Evolutionary conservation across 257 asterid genomes (phyloP).

Genomic region (Ajuga chamaepitys): DNA sequence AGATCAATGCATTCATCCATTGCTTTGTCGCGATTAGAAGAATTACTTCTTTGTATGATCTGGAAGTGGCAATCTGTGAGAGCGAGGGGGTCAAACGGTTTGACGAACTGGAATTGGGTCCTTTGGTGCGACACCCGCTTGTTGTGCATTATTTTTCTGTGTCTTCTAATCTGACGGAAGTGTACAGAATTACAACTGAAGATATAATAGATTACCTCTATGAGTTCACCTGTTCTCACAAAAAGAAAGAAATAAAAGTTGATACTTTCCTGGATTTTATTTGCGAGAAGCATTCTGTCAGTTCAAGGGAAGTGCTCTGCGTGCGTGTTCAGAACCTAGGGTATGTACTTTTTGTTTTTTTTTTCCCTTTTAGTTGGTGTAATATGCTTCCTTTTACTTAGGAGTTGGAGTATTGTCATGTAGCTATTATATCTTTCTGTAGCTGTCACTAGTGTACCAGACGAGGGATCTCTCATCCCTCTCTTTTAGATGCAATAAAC

Average conservation of each 20-base stretch:
- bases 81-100: conserved; percentile 65
- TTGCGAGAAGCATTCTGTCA: conserved; percentile 46
- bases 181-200: conserved; percentile 56
- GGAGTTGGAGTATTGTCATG: too few relatives aligned
- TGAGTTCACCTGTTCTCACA: conserved; percentile 47
- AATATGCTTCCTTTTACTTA: neutral
- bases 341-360: conserved; percentile 36
- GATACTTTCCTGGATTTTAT: conserved; percentile 62
- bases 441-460: too few relatives aligned
- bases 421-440: conserved; percentile 3
- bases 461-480: too few relatives aligned
- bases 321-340: conserved; percentile 71
- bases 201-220: conserved; percentile 58
- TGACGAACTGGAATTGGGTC: conserved; percentile 91
- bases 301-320: conserved; percentile 57
- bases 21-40: conserved; percentile 86
- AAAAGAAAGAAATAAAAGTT: conserved; percentile 32
- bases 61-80: conserved; percentile 76
- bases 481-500: too few relatives aligned
- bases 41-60: conserved; percentile 68
- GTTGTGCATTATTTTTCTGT: conserved; percentile 63
- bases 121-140: conserved; percentile 75
- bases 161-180: conserved; percentile 50
- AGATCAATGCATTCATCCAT: conserved; percentile 85
- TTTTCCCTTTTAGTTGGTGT: neutral